Evolutionary conservation across 2,329 filamentous ascomycete genomes (phyloP).

Genomic region (Cladosporium halotolerans): DNA sequence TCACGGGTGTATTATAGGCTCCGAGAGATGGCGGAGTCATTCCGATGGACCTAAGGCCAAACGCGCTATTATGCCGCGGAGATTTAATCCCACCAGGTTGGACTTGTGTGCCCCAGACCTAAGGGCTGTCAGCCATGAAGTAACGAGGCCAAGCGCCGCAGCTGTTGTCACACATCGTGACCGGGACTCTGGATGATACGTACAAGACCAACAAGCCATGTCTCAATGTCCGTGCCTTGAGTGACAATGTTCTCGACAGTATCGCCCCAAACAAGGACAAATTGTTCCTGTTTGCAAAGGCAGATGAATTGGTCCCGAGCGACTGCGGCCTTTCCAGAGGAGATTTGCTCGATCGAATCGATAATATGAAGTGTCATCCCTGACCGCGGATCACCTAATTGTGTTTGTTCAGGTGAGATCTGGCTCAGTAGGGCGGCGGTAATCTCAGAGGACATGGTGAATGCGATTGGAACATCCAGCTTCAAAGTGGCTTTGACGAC

Average conservation of each 20-base stretch:
- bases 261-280: constrained; percentile 12
- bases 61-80: constrained; percentile 5
- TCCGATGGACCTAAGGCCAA: neutral
- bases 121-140: neutral
- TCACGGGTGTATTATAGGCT: constrained; percentile 4
- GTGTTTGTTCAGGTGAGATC: constrained; percentile 9
- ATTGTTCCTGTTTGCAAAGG: constrained; percentile 9
- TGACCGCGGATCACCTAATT: constrained; percentile 5
- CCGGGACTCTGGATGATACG: neutral
- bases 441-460: constrained; percentile 11
- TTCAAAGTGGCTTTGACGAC: constrained; percentile 10
- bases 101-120: constrained; percentile 11
- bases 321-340: constrained; percentile 5
- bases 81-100: neutral
- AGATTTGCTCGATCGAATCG: constrained; percentile 7
- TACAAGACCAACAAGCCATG: constrained; percentile 11
- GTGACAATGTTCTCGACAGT: constrained; percentile 9
- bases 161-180: neutral
- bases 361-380: constrained; percentile 7
- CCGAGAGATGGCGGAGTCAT: neutral
- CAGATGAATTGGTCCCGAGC: constrained; percentile 9
- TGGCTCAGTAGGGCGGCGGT: constrained; percentile 8
- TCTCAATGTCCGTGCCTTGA: constrained; percentile 11
- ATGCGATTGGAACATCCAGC: constrained; percentile 10
- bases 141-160: neutral